These are phyloP conservation scores for Hypoxylon lienhwacheense DNA, from an alignment of 495 filamentous ascomycete species.

Conservation along the genomic window DNA sequence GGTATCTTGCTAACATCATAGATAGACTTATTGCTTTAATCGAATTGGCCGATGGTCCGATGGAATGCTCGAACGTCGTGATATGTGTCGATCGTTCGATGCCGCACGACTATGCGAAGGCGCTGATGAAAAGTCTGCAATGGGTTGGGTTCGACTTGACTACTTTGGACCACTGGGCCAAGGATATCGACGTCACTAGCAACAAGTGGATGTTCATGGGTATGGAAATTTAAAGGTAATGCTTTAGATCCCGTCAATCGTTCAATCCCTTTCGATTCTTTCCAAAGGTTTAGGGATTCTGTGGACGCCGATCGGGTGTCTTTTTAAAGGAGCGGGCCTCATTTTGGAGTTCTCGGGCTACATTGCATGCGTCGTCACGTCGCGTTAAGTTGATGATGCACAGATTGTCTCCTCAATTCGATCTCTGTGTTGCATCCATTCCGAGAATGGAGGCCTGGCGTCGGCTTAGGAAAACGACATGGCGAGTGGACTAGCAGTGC, in stretches of 20 bases:
- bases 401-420: conserved; percentile 6
- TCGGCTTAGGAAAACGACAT: conserved; percentile 12
- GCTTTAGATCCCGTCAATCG: background rate
- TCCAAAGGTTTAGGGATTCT: conserved; percentile 2
- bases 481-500: conserved; percentile 14
- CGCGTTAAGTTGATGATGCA: conserved; percentile 14
- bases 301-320: conserved; percentile 5
- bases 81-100: conserved; percentile 74
- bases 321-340: conserved; percentile 17
- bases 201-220: conserved; percentile 80
- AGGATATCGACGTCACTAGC: conserved; percentile 60
- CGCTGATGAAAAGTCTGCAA: conserved; percentile 75
- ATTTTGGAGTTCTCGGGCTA: conserved; percentile 29
- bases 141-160: conserved; percentile 90
- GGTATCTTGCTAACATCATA: conserved; percentile 19
- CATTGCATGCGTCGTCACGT: conserved; percentile 9
- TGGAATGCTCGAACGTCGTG: conserved; percentile 75
- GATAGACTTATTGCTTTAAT: conserved; percentile 86
- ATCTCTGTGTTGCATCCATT: conserved; percentile 27
- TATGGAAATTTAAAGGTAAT: conserved; percentile 69
- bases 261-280: conserved; percentile 12
- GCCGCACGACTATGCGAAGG: conserved; percentile 58
- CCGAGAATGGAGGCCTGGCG: background rate
- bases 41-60: conserved; percentile 74
- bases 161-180: conserved; percentile 73